Evolutionary conservation across 2,329 filamentous ascomycete species (phyloP).

Genomic region (Elsinoe fawcettii): DNA sequence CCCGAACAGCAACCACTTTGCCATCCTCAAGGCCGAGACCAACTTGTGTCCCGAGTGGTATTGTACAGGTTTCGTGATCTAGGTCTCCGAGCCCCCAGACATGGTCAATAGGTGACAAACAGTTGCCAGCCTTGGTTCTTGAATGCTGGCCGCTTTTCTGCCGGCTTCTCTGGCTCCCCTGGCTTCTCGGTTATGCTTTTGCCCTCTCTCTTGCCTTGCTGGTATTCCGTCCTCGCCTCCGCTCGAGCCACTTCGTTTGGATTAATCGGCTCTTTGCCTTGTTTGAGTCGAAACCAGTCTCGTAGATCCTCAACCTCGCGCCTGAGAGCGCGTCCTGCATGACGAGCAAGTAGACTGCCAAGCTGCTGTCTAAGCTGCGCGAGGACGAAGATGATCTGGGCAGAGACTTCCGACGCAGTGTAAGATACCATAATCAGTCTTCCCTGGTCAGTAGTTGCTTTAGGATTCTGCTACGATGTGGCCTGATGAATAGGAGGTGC

Average conservation of each 20-base stretch:
- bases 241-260: background rate
- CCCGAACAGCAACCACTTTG: no score
- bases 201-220: no score
- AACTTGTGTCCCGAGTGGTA: no score
- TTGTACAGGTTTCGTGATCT: no score
- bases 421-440: no score
- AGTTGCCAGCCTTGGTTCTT: background rate
- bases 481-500: no score
- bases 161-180: background rate
- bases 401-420: no score
- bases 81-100: no score
- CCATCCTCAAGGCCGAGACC: no score
- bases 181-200: background rate
- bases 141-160: background rate
- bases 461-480: no score
- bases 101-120: background rate
- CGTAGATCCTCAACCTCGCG: background rate
- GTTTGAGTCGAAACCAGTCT: background rate
- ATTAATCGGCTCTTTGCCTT: background rate
- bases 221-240: background rate
- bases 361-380: background rate
- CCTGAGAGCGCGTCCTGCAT: background rate
- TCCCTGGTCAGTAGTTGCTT: no score
- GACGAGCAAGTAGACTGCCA: background rate
- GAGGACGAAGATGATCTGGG: background rate